Evolutionary conservation across 2,329 filamentous ascomycete genomes (phyloP), one percentile per base, ranked within the genome.

Genomic region (Sporothrix phasma): DNA sequence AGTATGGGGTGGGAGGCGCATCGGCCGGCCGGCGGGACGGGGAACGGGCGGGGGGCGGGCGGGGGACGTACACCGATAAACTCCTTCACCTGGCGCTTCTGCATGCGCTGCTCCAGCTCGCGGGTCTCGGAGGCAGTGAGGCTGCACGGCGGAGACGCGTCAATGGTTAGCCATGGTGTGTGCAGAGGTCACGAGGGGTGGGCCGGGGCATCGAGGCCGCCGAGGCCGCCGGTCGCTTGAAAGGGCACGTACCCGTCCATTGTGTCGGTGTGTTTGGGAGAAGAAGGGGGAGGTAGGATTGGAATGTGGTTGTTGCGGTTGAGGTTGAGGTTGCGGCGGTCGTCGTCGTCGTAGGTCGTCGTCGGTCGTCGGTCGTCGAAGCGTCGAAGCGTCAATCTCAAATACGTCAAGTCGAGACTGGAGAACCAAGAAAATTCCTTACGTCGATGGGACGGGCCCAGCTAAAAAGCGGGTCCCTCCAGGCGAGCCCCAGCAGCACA

Each of bases 1-100:
- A 37, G 34, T 37, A 34, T 10, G 31, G 31, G 10, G 31, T 5
- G 31, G 10, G 31, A 10, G 5, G 15, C 7, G 34, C 10, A 37
- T 15, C 34, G 6, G 34, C 34, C 34, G 15, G 34, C 34, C 34
- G 31, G 5, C 31, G 3, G 34, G 34, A 11, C 34, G n/a, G n/a
- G n/a, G n/a, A n/a, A 37, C 13, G 34, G 34, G 34, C 8, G 11
- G 34, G 15, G 7, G 22, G 7, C 53, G 13, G 22, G n/a, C 10
- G 22, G 34, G 37, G 22, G 26, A 82, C 90, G 71, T 83, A 97
- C 94, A 72, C 86, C 89, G 88, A 97, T 96, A 75, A 99, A 97
- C 76, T 97, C 93, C 81, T 96, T 96, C 83, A 99, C 90, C 80
- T 99, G 94, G 79, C 94, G 95, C 80, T 90, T 89, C 81, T 97